A percentile compares a stretch with the other conserved stretches of the same genome.
Conservation (phyloP, 805 yeast genomes). For the Hemisphaericaspora nanyangensis region DNA sequence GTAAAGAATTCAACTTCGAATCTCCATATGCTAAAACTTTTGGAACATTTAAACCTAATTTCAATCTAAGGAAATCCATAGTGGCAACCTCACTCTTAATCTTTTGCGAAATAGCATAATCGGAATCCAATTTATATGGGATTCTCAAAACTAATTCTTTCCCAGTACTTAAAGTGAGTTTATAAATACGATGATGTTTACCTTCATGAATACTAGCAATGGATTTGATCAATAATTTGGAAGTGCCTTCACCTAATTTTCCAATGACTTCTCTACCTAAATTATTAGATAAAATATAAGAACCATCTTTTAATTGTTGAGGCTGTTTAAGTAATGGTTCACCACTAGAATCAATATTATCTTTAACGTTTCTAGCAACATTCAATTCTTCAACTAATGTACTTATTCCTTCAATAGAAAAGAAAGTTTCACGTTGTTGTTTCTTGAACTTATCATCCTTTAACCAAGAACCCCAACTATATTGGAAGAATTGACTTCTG, state of each 20-base stretch:
- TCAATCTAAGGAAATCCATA: conserved; percentile 69
- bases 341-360: conserved; percentile 16
- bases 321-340: conserved; percentile 21
- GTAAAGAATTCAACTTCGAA: conserved; percentile 56
- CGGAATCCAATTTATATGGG: conserved; percentile 76
- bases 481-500: conserved; percentile 72
- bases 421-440: conserved; percentile 70
- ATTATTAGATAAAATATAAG: conserved; percentile 48
- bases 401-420: conserved; percentile 75
- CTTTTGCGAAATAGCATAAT: conserved; percentile 58
- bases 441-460: conserved; percentile 73
- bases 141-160: conserved; percentile 72
- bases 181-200: conserved; percentile 85
- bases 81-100: conserved; percentile 92
- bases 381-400: conserved; percentile 47
- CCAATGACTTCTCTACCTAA: conserved; percentile 42
- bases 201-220: conserved; percentile 90
- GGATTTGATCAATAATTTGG: conserved; percentile 52
- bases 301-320: conserved; percentile 38
- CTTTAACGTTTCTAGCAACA: conserved; percentile 21
- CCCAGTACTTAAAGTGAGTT: conserved; percentile 58
- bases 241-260: conserved; percentile 35
- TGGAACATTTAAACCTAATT: conserved; percentile 69
- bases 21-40: conserved; percentile 66
- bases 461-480: conserved; percentile 96